These are phyloP conservation scores for Bondarzewia mesenterica DNA, from an alignment of 1,284 basidiomycete genomes.

Conservation along the genomic window DNA sequence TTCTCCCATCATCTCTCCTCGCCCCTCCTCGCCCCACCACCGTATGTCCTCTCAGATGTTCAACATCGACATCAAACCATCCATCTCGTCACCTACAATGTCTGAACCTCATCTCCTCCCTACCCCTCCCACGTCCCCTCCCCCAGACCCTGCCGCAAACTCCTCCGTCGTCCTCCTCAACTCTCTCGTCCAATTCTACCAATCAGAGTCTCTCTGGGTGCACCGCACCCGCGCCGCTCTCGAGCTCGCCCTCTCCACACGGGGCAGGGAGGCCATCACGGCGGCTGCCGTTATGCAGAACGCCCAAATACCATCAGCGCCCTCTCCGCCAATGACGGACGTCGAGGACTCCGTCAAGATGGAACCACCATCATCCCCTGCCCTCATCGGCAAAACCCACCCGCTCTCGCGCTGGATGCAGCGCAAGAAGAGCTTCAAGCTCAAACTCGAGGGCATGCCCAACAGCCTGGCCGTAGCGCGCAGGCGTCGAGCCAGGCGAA, in stretches of 20 bases:
- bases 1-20: slow-evolving; percentile 9
- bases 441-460: slow-evolving; percentile 38
- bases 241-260: slow-evolving; percentile 22
- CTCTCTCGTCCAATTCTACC: slow-evolving; percentile 55
- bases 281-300: slow-evolving; percentile 19
- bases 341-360: slow-evolving; percentile 17
- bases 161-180: slow-evolving; percentile 51
- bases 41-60: slow-evolving; percentile 14
- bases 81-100: slow-evolving; percentile 11
- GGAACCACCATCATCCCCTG: slow-evolving; percentile 18
- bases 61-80: slow-evolving; percentile 12
- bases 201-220: slow-evolving; percentile 62
- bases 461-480: slow-evolving; percentile 20
- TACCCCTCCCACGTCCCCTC: slow-evolving; percentile 38
- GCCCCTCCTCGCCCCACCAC: not conserved
- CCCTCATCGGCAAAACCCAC: slow-evolving; percentile 14
- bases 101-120: slow-evolving; percentile 26
- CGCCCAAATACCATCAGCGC: slow-evolving; percentile 16
- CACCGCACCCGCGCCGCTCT: slow-evolving; percentile 33
- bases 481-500: slow-evolving; percentile 17
- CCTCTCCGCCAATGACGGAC: slow-evolving; percentile 13
- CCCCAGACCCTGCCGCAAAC: slow-evolving; percentile 19
- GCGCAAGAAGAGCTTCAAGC: slow-evolving; percentile 40
- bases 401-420: slow-evolving; percentile 32
- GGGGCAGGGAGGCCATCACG: slow-evolving; percentile 21